Conservation (phyloP, 768 basidiomycete genomes). For the Arthromyces matolae region DNA sequence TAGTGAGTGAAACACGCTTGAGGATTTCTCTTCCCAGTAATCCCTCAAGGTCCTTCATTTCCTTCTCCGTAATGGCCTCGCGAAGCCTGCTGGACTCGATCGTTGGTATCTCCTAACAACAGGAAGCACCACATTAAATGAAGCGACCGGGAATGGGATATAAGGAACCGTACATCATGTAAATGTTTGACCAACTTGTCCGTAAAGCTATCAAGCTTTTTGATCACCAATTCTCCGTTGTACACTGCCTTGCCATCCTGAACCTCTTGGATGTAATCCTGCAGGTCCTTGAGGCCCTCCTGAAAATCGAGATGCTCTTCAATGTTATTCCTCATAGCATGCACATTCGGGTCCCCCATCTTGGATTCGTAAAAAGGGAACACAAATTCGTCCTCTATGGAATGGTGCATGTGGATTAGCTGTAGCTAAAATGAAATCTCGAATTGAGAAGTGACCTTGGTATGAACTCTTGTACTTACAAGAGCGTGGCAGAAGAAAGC, state of each 20-base stretch:
- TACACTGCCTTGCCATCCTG: conserved; percentile 56
- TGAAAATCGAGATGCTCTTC: conserved; percentile 27
- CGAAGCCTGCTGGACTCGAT: conserved; percentile 17
- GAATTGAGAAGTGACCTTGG: neutral
- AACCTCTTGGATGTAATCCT: conserved; percentile 46
- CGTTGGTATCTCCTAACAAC: no score
- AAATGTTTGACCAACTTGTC: conserved; percentile 27
- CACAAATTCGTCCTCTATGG: conserved; percentile 24
- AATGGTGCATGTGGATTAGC: conserved; percentile 28
- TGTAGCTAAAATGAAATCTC: conserved; percentile 12
- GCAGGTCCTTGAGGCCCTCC: conserved; percentile 20
- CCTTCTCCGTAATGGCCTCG: conserved; percentile 22
- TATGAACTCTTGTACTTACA: conserved; percentile 17
- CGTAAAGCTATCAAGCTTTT: conserved; percentile 23
- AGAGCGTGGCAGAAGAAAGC: conserved; percentile 23
- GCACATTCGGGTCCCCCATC: conserved; percentile 21
- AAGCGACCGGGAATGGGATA: no score
- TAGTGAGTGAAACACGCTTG: conserved; percentile 19
- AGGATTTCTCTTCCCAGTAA: conserved; percentile 19
- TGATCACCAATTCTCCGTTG: conserved; percentile 28
- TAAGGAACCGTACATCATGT: neutral
- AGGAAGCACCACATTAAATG: no score
- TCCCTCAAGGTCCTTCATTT: conserved; percentile 21
- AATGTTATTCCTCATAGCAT: conserved; percentile 20
- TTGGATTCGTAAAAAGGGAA: conserved; percentile 27